These are phyloP conservation scores for Phytomonas sp. DNA, from an alignment of 208 protist species.

Conservation along the genomic window DNA sequence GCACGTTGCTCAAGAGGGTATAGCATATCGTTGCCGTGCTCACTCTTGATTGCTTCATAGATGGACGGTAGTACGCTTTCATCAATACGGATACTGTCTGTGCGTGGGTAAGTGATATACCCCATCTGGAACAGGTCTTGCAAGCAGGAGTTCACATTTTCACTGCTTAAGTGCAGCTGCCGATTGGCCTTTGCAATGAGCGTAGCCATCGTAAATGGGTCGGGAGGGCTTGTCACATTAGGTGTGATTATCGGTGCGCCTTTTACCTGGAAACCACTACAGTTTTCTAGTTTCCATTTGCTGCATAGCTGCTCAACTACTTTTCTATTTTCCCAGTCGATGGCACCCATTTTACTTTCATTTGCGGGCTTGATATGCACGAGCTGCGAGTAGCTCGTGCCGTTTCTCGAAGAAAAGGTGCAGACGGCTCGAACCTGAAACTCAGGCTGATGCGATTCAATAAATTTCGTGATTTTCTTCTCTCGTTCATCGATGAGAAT, in stretches of 20 bases:
- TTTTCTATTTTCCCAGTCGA: constrained; percentile 31
- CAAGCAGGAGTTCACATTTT: constrained; percentile 61
- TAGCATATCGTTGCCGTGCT: constrained; percentile 93
- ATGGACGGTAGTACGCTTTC: constrained; percentile 96
- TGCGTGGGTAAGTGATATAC: constrained; percentile 87
- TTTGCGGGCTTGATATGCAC: constrained; percentile 10
- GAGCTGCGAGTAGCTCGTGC: constrained; percentile 44
- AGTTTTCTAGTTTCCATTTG: constrained; percentile 25
- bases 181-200: constrained; percentile 82
- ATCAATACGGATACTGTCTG: constrained; percentile 85
- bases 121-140: constrained; percentile 89
- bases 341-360: constrained; percentile 1
- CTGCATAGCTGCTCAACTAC: constrained; percentile 16
- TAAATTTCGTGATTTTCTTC: constrained; percentile 47
- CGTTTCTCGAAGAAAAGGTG: constrained; percentile 32
- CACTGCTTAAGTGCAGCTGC: constrained; percentile 72
- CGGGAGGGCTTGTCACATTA: constrained; percentile 35
- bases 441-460: constrained; percentile 43
- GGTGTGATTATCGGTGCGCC: constrained; percentile 22
- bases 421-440: constrained; percentile 58
- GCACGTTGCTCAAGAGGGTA: constrained; percentile 51
- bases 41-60: constrained; percentile 96
- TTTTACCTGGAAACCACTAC: constrained; percentile 18
- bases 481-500: constrained; percentile 81
- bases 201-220: constrained; percentile 86